Base-by-base conservation (phyloP, 768 basidiomycete species). In the Clitopilus passeckerianus region DNA sequence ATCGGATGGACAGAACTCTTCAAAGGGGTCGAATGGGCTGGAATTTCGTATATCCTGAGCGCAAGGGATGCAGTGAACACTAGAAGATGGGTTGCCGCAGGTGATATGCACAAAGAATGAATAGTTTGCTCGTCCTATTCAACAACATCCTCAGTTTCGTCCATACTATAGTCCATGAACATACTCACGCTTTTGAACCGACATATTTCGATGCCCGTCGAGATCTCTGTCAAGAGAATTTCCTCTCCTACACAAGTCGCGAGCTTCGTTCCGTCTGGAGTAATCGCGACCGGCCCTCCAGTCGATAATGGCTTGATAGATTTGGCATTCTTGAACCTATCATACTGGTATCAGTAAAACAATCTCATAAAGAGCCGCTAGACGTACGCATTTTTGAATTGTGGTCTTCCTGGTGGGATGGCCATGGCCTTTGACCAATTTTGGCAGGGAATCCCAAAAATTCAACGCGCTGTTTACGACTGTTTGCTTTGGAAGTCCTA, bases 201-300 rank as follows among this genome's bases (percentile, higher is more conserved):
- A 70, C 90, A 93, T 34, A 97, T 84, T 60, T 88, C 81, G 53
- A 75, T 71, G 5, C 95, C 94, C 54, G 78, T 84, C 44, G 79
- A 75, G n/a, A 93, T 77, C 63, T 95, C 86, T 18, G 94, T 96
- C 54, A 95, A 73, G 16, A 98, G 69, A 6, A 91, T 87, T 61
- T 94, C 87, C 67, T 95, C 94, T 46, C 84, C 88, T 12, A 98
- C 84, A 63, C 94, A 95, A 35, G 93, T 94, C 56, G 94, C 81
- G 33, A 98, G 79, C 73, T 80, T 86, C 57, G 75, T 77, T 53
- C 92, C 95, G 76, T 98, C 92, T 52, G 75, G 71, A 4, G 92
- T 87, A 53, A 92, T 77, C 10, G 90, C 85, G 24, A 95, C 86
- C 15, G 93, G 90, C 30, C 97, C 97, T 41, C 85, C 85, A 1